Base-by-base conservation (phyloP, 495 filamentous ascomycete species). In the Neurospora tetrasperma region DNA sequence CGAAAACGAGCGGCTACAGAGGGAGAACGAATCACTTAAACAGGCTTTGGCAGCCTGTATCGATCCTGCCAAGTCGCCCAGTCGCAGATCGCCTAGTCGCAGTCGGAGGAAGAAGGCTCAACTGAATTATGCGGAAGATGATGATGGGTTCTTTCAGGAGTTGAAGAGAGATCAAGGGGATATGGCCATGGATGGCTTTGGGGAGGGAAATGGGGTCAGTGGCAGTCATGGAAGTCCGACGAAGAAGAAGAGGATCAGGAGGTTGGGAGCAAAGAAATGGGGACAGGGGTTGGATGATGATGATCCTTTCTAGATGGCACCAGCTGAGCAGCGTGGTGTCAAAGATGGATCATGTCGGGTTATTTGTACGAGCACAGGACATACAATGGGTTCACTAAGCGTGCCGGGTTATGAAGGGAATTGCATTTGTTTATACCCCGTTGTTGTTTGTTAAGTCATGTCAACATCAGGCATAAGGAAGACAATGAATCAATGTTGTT, bases 1-100 rank as follows among this genome's bases (percentile, higher is more conserved):
- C 42, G 90, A 92, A 79, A 89, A 92, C 73, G 87, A 90, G 71
- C 78, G 83, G 69, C 79, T 90, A 75, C 83, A 85, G 71, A 79
- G 85, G 35, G 87, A 89, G 71, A 77, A 89, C 4, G 79, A 83
- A 11, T 76, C 84, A 14, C 73, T 89, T 18, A 83, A 84, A 69
- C 79, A 87, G 66, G 88, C 89, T 74, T 23, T 86, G 4, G 75
- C 80, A 0, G 77, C 54, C 35, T 66, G 54, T 18, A 35, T 14
- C 0, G 14, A 38, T 18, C 54, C 54, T 0, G 54, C 6, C 1
- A 66, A 14, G 3, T 66, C 54, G 27, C 54, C 54, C 0, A 66
- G 54, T 66, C 54, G 54, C 0, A 35, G 27, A 14, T 66, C 54
- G 5, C 54, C 54, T 1, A 66, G 54, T 35, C 54, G 54, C 0